Evolutionary conservation across 306 rosid genomes (phyloP).

Genomic region (Dalbergia oliveri): DNA sequence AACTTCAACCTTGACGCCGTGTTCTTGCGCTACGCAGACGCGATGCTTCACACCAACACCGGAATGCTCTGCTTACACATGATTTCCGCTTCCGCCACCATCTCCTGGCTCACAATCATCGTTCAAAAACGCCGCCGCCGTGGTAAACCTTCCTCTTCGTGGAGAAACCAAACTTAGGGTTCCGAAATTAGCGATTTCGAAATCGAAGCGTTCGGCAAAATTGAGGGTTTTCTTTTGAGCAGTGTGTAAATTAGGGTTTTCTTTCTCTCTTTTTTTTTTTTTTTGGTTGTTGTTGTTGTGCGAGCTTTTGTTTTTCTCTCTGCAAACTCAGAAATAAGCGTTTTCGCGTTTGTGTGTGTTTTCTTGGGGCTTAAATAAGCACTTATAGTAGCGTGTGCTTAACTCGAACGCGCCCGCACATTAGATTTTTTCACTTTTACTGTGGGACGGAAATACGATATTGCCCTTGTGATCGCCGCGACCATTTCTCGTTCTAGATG

Average conservation of each 20-base stretch:
- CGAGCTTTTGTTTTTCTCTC: not conserved
- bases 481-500: not conserved
- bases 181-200: conserved; percentile 17
- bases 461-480: not conserved
- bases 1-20: conserved; percentile 54
- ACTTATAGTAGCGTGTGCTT: conserved; percentile 12
- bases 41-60: conserved; percentile 65
- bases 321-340: conserved; percentile 16
- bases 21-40: conserved; percentile 61
- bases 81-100: conserved; percentile 72
- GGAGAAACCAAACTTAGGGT: not conserved
- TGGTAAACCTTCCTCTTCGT: not conserved
- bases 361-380: not conserved
- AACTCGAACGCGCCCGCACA: conserved; percentile 22
- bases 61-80: conserved; percentile 61
- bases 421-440: conserved; percentile 6
- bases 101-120: conserved; percentile 62
- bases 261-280: not conserved
- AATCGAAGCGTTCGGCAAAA: conserved; percentile 18
- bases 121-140: conserved; percentile 10
- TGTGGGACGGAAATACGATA: not conserved
- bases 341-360: not conserved
- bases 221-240: not conserved
- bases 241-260: conserved; percentile 26
- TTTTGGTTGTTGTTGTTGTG: not conserved